A percentile compares a stretch with the other conserved stretches of the same genome.
phyloP scores from a whole-genome alignment of 805 yeast species.

The Saturnispora mendoncae region DNA sequence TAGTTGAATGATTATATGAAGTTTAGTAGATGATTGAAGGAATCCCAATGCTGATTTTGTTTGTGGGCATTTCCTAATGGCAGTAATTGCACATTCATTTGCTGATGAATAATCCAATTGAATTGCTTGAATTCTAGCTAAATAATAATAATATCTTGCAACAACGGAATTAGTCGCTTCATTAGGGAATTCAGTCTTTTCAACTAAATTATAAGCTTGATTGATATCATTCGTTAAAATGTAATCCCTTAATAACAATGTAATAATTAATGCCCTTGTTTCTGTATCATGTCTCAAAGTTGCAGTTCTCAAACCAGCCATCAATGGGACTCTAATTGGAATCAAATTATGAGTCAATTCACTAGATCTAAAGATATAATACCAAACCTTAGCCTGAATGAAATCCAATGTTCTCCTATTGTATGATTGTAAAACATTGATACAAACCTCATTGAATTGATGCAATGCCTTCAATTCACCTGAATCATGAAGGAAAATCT shows the following conservation, averaged over 20 bases:
- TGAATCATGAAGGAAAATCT: constrained; percentile 63
- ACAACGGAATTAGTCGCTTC: constrained; percentile 72
- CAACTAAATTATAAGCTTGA: constrained; percentile 82
- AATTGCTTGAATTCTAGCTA: constrained; percentile 84
- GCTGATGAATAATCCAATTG: constrained; percentile 91
- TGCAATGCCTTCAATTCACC: constrained; percentile 41
- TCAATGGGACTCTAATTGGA: constrained; percentile 59
- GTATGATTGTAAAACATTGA: constrained; percentile 49
- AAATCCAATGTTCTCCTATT: constrained; percentile 81
- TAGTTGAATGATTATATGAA: constrained; percentile 79
- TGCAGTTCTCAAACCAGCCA: constrained; percentile 74
- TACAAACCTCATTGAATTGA: constrained; percentile 42
- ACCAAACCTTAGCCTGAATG: constrained; percentile 87
- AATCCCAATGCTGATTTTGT: constrained; percentile 79
- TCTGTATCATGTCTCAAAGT: constrained; percentile 88
- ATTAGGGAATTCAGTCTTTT: constrained; percentile 82
- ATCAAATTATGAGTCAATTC: constrained; percentile 51
- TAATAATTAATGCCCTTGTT: constrained; percentile 79
- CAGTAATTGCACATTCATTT: constrained; percentile 83
- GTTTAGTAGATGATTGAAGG: constrained; percentile 79
- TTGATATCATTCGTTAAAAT: constrained; percentile 69
- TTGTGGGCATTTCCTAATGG: constrained; percentile 94
- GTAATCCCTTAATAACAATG: constrained; percentile 77
- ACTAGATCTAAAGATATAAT: constrained; percentile 70
- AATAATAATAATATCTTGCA: constrained; percentile 84